Evolutionary conservation across 257 asterid species (phyloP).

Genomic region (Linaria vulgaris): DNA sequence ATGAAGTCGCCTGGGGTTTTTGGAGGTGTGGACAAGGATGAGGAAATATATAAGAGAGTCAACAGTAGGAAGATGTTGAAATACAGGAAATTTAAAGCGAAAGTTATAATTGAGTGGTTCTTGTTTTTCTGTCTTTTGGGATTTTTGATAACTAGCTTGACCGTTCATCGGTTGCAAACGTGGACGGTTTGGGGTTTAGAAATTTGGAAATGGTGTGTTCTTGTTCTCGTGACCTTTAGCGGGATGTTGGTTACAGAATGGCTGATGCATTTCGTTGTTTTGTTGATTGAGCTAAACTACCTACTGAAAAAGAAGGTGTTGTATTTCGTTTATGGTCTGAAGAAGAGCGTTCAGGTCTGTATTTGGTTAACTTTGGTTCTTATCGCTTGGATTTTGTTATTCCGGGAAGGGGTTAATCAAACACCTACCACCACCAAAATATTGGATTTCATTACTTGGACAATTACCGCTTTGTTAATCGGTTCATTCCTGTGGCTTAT

Average conservation of each 20-base stretch:
- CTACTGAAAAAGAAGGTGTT: constrained; percentile 69
- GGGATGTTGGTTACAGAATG: constrained; percentile 66
- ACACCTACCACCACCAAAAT: constrained; percentile 33
- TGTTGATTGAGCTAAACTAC: constrained; percentile 75
- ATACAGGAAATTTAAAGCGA: constrained; percentile 54
- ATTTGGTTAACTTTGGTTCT: constrained; percentile 72
- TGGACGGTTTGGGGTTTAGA: constrained; percentile 50
- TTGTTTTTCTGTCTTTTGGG: constrained; percentile 54
- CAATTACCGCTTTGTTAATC: constrained; percentile 57
- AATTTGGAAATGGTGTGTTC: constrained; percentile 71
- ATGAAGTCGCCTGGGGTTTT: constrained; percentile 55
- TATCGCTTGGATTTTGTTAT: constrained; percentile 59
- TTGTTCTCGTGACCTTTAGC: constrained; percentile 72
- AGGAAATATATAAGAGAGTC: constrained; percentile 81
- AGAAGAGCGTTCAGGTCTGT: constrained; percentile 65
- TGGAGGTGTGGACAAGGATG: constrained; percentile 63
- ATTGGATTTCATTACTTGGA: constrained; percentile 65
- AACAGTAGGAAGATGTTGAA: constrained; percentile 60
- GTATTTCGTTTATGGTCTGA: constrained; percentile 72
- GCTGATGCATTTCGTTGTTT: constrained; percentile 60
- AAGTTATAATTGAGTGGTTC: constrained; percentile 67
- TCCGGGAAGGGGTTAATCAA: constrained; percentile 43
- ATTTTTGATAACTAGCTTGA: constrained; percentile 53
- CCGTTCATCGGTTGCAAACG: constrained; percentile 40
- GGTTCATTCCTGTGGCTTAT: constrained; percentile 78